These are phyloP conservation scores for Sungouiozyma intestinalis DNA, from an alignment of 805 yeast species.

Conservation along the genomic window DNA sequence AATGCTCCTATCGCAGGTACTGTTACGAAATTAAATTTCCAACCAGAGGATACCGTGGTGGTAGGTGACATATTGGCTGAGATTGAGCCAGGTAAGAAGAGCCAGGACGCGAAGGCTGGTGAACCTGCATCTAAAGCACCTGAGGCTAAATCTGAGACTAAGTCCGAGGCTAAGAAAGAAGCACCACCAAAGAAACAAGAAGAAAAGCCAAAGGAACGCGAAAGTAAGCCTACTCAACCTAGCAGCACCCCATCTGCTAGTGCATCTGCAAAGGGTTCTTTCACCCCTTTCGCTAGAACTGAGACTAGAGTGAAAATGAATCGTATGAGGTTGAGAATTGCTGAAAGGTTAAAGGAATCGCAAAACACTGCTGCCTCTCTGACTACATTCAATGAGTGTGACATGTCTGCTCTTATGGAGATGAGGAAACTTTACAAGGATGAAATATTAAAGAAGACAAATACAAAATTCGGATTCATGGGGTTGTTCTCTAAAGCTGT, in stretches of 20 bases:
- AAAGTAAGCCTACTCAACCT: constrained; percentile 23
- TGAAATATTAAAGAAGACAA: constrained; percentile 86
- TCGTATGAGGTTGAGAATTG: constrained; percentile 98
- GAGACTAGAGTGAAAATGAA: constrained; percentile 96
- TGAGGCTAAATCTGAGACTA: constrained; percentile 18
- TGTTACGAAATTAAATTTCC: constrained; percentile 69
- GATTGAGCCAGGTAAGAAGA: constrained; percentile 65
- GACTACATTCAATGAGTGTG: constrained; percentile 97
- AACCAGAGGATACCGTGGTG: constrained; percentile 84
- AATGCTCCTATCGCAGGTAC: constrained; percentile 91
- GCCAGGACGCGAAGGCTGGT: constrained; percentile 4
- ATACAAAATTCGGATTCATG: constrained; percentile 96
- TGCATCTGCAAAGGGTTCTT: constrained; percentile 27
- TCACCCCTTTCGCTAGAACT: constrained; percentile 57
- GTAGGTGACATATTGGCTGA: constrained; percentile 89
- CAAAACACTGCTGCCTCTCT: constrained; percentile 98
- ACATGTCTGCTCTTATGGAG: constrained; percentile 84
- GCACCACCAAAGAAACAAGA: constrained; percentile 10
- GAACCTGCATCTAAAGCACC: constrained; percentile 9
- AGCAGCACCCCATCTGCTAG: no score
- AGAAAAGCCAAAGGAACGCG: constrained; percentile 14
- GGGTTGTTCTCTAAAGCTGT: constrained; percentile 95
- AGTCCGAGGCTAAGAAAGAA: constrained; percentile 2
- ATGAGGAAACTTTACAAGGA: constrained; percentile 96
- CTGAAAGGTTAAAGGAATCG: constrained; percentile 97